Base-by-base conservation (phyloP, 2,329 filamentous ascomycete species). In the Emmonsiellopsis sp. region DNA sequence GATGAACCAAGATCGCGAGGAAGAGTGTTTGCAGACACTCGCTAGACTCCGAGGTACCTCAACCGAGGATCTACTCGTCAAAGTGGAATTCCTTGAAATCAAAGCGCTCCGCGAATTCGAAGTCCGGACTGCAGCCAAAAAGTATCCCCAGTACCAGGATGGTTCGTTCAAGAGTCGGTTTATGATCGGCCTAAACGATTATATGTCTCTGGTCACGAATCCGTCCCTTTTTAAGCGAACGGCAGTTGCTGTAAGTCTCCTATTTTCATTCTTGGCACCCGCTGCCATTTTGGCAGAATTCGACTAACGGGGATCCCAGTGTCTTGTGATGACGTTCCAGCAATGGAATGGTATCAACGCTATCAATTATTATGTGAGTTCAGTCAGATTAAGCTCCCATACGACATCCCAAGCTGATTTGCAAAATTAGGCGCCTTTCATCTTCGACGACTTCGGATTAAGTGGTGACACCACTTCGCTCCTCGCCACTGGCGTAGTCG, bases 1-100 rank as follows among this genome's bases (percentile, higher is more conserved):
- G 0, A 73, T 87, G 15, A 83, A 89, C 61, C 82, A 85, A 55
- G 75, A 72, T 49, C 81, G 85, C 20, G 85, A 89, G 61, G 75
- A 76, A 0, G 86, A 91, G 65, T 85, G 84, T 0, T 78, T 82
- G 3, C 65, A 67, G 8, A 81, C 83, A 0, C 73, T 90, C 1
- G 80, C 85, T 0, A 73, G 66, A 32, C 79, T 91, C 2, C 82
- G 87, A n/a, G 77, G 73, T 7, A 75, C 88, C 0, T 67, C 80
- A 0, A 64, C 73, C 9, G 81, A 87, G 59, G 79, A 89, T 63
- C 79, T 87, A 54, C 77, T 88, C 0, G 82, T 91, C 44, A 80
- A 86, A 57, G 76, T 90, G 1, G 87, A 91, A 62, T 89, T 84
- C 64, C 77, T 89, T 11, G 87, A 91, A 65, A 89, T 91, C 69